These are phyloP conservation scores for Fonsecaea nubica DNA, from an alignment of 2,329 filamentous ascomycete species.

Conservation along the genomic window DNA sequence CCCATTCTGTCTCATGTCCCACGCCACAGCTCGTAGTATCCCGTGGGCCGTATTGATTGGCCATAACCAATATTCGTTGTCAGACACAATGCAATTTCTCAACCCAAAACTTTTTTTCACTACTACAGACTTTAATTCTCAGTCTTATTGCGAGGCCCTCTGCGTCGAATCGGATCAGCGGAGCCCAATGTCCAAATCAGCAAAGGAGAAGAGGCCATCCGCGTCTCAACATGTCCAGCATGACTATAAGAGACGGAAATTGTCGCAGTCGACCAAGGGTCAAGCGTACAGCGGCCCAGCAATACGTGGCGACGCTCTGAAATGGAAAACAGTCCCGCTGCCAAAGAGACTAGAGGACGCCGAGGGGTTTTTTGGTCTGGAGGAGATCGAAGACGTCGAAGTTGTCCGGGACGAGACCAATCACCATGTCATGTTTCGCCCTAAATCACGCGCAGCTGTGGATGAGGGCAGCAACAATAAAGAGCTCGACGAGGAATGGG, in stretches of 20 bases:
- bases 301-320: constrained; percentile 58
- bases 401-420: constrained; percentile 68
- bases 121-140: background rate
- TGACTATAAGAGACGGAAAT: constrained; percentile 28
- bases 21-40: no score
- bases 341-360: constrained; percentile 84
- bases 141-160: background rate
- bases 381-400: constrained; percentile 90
- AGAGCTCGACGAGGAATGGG: constrained; percentile 62
- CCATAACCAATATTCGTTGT: background rate
- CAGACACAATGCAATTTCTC: background rate
- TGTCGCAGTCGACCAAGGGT: constrained; percentile 9
- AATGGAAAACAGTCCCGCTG: constrained; percentile 69
- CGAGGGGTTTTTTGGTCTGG: constrained; percentile 90
- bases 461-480: constrained; percentile 46
- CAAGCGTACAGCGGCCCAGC: constrained; percentile 22
- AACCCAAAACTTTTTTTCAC: background rate
- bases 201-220: constrained; percentile 45
- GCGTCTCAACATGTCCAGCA: constrained; percentile 21
- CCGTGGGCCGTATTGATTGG: background rate
- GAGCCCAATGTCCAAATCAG: constrained; percentile 28
- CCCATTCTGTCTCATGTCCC: no score
- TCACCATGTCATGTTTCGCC: constrained; percentile 72
- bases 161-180: background rate
- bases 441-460: constrained; percentile 41